Conservation (phyloP, 495 filamentous ascomycete species). For the Amphirosellinia nigrospora region DNA sequence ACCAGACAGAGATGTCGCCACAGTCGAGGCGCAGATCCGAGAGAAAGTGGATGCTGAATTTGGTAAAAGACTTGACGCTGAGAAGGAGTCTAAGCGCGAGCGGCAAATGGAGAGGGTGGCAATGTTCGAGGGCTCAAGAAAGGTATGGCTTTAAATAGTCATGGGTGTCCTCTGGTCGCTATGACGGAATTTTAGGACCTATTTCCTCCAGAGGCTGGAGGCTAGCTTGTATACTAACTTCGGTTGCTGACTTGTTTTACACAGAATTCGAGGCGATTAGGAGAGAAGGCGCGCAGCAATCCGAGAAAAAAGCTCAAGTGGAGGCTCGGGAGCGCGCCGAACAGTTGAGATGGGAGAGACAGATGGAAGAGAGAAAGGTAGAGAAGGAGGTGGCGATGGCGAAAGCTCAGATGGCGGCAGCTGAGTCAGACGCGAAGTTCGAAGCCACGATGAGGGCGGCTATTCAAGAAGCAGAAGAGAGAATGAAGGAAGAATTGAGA, state of each 20-base stretch:
- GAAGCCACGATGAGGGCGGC: conserved; percentile 32
- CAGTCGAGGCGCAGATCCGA: background rate
- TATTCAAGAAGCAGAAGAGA: conserved; percentile 21
- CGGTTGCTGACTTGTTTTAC: background rate
- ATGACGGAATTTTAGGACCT: background rate
- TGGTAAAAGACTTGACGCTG: conserved; percentile 9
- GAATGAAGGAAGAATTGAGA: conserved; percentile 7
- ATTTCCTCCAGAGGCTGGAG: background rate
- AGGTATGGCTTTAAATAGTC: conserved; percentile 1
- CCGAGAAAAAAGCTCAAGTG: conserved; percentile 16
- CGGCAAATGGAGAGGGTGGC: conserved; percentile 8
- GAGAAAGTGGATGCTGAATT: conserved; percentile 13
- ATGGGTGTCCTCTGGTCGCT: background rate
- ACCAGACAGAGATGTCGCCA: background rate
- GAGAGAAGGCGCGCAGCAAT: conserved; percentile 15
- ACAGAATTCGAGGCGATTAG: conserved; percentile 18
- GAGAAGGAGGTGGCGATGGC: conserved; percentile 4
- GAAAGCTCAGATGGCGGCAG: conserved; percentile 31
- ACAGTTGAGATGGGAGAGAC: conserved; percentile 32
- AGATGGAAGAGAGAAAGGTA: conserved; percentile 16
- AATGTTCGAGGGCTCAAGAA: conserved; percentile 18
- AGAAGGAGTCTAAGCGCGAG: conserved; percentile 12
- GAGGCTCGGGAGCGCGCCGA: conserved; percentile 15
- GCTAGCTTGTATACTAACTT: background rate
- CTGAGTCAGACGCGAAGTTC: conserved; percentile 41